A percentile compares a stretch with the other conserved stretches of the same genome.
Evolutionary conservation across 2,329 filamentous ascomycete genomes (phyloP).

Genomic region (Neofusicoccum umdonicola): DNA sequence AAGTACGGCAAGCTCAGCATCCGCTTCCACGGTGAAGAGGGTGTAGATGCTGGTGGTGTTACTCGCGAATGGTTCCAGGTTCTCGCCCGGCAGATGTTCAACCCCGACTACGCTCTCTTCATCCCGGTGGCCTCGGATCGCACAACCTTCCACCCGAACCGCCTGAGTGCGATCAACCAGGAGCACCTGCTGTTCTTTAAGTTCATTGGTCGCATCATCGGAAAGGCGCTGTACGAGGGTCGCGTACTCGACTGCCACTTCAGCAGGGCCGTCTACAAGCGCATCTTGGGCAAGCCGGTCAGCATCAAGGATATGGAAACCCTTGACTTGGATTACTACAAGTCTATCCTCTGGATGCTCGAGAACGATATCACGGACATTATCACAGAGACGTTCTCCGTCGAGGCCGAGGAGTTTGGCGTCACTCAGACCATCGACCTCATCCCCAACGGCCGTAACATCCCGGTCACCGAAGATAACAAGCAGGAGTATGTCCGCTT

Average conservation of each 20-base stretch:
- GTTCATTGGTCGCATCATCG: constrained; percentile 97
- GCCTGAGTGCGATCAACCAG: constrained; percentile 86
- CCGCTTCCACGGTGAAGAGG: constrained; percentile 94
- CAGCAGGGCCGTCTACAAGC: constrained; percentile 97
- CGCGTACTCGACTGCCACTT: constrained; percentile 97
- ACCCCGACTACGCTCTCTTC: constrained; percentile 95
- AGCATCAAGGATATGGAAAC: constrained; percentile 99
- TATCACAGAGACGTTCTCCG: constrained; percentile 92
- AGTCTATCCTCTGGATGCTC: constrained; percentile 96
- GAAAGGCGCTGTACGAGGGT: constrained; percentile 95
- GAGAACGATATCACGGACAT: constrained; percentile 98
- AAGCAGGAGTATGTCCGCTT: constrained; percentile 96
- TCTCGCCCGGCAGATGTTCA: constrained; percentile 96
- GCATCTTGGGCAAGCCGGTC: constrained; percentile 89
- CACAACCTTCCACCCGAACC: constrained; percentile 98
- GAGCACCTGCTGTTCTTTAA: constrained; percentile 99
- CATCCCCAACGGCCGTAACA: constrained; percentile 81
- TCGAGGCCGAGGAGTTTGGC: constrained; percentile 92
- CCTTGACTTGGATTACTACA: constrained; percentile 97
- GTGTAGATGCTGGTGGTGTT: constrained; percentile 95
- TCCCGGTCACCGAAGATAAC: constrained; percentile 94
- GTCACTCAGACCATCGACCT: constrained; percentile 85
- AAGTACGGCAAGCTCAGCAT: constrained; percentile 99
- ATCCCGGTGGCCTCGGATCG: constrained; percentile 94
- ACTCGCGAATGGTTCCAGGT: constrained; percentile 99